A percentile compares a stretch with the other conserved stretches of the same genome.
Conservation (phyloP, 345 rosid genomes). For the Dimocarpus longan region DNA sequence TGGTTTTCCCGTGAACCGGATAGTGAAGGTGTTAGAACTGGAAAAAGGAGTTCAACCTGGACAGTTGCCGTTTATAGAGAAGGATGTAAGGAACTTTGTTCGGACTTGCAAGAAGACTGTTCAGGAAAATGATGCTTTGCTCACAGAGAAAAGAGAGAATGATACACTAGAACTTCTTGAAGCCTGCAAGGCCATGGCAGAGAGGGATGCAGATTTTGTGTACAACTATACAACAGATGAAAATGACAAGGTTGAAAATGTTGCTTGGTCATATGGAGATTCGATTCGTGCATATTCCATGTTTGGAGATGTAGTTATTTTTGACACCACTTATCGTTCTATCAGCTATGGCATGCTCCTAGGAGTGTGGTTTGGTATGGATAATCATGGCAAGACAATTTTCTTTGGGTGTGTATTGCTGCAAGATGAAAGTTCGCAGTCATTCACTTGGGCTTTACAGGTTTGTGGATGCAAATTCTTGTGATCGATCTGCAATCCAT, state of each 20-base stretch:
- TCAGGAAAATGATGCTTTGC: constrained; percentile 85
- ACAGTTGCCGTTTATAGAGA: constrained; percentile 85
- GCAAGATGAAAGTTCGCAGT: constrained; percentile 69
- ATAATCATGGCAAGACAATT: constrained; percentile 65
- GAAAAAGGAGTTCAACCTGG: constrained; percentile 91
- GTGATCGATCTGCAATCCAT: constrained; percentile 33
- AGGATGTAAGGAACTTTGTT: constrained; percentile 91
- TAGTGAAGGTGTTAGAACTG: constrained; percentile 80
- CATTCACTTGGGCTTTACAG: constrained; percentile 96
- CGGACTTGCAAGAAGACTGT: constrained; percentile 81
- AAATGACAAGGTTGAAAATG: constrained; percentile 69
- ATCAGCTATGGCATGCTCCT: constrained; percentile 81
- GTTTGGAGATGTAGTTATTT: constrained; percentile 77
- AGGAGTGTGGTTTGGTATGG: constrained; percentile 82
- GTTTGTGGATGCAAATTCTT: constrained; percentile 55
- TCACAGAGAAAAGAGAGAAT: constrained; percentile 69
- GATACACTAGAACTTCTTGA: constrained; percentile 76
- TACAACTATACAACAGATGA: constrained; percentile 71
- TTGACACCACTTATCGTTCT: constrained; percentile 76
- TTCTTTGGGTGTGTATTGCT: constrained; percentile 80
- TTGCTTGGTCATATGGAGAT: constrained; percentile 86
- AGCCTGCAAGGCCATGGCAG: constrained; percentile 67
- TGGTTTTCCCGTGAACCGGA: constrained; percentile 89
- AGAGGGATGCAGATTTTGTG: constrained; percentile 67
- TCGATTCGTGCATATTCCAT: constrained; percentile 55